phyloP scores from a whole-genome alignment of 768 basidiomycete genomes.

The Suillus ampliporus region DNA sequence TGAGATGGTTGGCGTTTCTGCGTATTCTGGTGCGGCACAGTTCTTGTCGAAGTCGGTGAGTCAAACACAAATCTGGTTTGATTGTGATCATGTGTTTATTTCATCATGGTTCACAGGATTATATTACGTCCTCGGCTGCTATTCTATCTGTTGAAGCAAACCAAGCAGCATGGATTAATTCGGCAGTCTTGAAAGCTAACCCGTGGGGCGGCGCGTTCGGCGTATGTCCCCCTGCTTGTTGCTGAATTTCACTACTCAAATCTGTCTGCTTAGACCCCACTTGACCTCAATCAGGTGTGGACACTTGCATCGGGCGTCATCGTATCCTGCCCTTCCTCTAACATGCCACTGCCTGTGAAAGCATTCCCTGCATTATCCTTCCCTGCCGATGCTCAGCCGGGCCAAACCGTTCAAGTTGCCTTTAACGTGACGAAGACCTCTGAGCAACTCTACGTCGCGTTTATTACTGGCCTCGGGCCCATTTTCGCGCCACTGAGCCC shows the following conservation, averaged over 20 bases:
- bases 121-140: conserved; percentile 58
- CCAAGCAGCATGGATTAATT: conserved; percentile 55
- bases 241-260: background rate
- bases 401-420: conserved; percentile 34
- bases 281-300: conserved; percentile 50
- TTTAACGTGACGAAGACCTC: conserved; percentile 24
- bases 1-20: conserved; percentile 59
- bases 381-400: conserved; percentile 37
- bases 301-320: conserved; percentile 53
- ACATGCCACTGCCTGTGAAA: conserved; percentile 54
- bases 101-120: conserved; percentile 33
- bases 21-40: conserved; percentile 62
- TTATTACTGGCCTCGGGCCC: conserved; percentile 41
- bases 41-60: conserved; percentile 38
- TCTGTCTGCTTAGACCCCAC: conserved; percentile 37
- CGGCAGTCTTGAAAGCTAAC: conserved; percentile 44
- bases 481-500: conserved; percentile 35
- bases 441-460: conserved; percentile 39
- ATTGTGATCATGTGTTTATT: background rate
- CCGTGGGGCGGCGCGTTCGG: conserved; percentile 57
- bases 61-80: background rate
- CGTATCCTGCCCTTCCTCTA: conserved; percentile 51
- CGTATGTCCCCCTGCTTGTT: conserved; percentile 16
- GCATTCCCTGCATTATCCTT: conserved; percentile 51
- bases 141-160: conserved; percentile 64